Percentiles rank a stretch among this genome's conserved stretches.
Evolutionary conservation across 2,329 filamentous ascomycete genomes (phyloP).

Genomic region (Podosphaera xanthii): DNA sequence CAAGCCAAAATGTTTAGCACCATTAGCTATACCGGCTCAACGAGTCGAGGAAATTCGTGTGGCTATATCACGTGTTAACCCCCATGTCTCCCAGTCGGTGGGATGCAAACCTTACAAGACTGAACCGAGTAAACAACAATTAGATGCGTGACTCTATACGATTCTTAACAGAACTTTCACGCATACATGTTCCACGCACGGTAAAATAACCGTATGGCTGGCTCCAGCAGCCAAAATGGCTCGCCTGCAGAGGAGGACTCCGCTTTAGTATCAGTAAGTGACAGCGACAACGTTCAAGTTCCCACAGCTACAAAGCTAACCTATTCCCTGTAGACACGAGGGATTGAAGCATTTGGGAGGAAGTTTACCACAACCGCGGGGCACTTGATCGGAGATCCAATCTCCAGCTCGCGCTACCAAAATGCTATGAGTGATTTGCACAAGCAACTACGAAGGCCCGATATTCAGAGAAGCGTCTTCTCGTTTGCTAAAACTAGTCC

Average conservation of each 20-base stretch:
- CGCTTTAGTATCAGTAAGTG: conserved; percentile 16
- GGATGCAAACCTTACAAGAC: too few species aligned
- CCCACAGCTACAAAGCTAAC: neutral
- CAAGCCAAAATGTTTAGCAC: too few species aligned
- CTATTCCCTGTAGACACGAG: conserved; percentile 39
- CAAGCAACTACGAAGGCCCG: conserved; percentile 64
- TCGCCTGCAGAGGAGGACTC: conserved; percentile 14
- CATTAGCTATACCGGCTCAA: too few species aligned
- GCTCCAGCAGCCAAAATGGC: conserved; percentile 16
- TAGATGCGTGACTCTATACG: neutral
- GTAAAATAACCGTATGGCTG: conserved; percentile 14
- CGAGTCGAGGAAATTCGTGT: too few species aligned
- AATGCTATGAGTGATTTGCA: conserved; percentile 74
- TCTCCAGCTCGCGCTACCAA: conserved; percentile 47
- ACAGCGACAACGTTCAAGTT: neutral
- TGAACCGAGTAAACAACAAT: neutral
- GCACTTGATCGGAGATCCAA: conserved; percentile 56
- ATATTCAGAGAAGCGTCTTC: conserved; percentile 73
- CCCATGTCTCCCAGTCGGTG: too few species aligned
- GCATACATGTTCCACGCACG: conserved; percentile 11
- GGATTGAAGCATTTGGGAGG: conserved; percentile 76
- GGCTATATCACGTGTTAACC: too few species aligned
- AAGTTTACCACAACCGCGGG: conserved; percentile 88
- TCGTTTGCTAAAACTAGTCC: conserved; percentile 76
- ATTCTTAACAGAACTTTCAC: neutral